These are phyloP conservation scores for Tothia fuscella DNA, from an alignment of 2,329 filamentous ascomycete genomes.

Conservation along the genomic window DNA sequence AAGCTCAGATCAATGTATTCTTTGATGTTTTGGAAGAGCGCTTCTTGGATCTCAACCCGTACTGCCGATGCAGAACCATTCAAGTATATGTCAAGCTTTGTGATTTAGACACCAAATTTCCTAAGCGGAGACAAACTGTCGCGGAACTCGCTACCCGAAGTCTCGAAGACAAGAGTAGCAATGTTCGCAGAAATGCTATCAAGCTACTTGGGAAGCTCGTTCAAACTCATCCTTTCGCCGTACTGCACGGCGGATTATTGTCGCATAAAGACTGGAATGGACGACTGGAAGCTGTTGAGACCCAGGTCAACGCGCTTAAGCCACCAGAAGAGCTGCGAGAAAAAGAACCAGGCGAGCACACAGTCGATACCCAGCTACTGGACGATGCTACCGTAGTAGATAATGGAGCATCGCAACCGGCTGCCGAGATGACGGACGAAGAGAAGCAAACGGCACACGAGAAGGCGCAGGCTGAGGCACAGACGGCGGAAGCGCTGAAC, in stretches of 20 bases:
- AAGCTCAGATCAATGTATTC: conserved; percentile 90
- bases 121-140: conserved; percentile 77
- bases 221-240: conserved; percentile 86
- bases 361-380: conserved; percentile 63
- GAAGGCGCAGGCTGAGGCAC: conserved; percentile 76
- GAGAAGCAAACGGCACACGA: conserved; percentile 60
- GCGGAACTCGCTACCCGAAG: conserved; percentile 81
- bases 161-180: conserved; percentile 95
- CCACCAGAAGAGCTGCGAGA: conserved; percentile 67
- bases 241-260: conserved; percentile 80
- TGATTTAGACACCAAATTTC: conserved; percentile 91
- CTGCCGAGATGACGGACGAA: conserved; percentile 69
- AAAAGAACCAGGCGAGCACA: conserved; percentile 47
- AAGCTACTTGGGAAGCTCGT: conserved; percentile 81
- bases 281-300: conserved; percentile 69
- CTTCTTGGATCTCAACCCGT: conserved; percentile 93
- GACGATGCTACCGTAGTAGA: conserved; percentile 81
- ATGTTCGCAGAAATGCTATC: conserved; percentile 88
- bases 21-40: conserved; percentile 94
- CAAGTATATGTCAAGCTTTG: conserved; percentile 90
- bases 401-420: conserved; percentile 37
- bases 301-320: conserved; percentile 68
- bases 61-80: conserved; percentile 81
- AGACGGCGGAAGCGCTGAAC: conserved; percentile 76
- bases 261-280: conserved; percentile 75